Evolutionary conservation across 805 yeast genomes (phyloP), one percentile per base, ranked within the genome.

Genomic region (Saccharomycopsis lassenensis): DNA sequence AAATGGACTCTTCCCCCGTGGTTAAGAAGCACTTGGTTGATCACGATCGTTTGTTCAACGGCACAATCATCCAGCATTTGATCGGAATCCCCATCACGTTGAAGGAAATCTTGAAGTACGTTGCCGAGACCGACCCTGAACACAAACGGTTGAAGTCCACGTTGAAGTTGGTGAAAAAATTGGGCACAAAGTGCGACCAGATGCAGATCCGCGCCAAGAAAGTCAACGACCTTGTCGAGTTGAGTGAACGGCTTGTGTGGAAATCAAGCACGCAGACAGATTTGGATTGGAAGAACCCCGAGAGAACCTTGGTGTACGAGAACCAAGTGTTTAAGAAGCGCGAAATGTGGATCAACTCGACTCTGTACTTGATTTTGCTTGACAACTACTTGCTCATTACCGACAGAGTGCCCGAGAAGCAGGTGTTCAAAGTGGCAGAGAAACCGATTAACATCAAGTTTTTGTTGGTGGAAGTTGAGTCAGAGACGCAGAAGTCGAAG

Each of bases 331-430:
- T 60, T 2, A 63, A 78, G 37, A 73, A 77, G 40, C 74, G 83
- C 10, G 91, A 79, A 33, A 58, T 74, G 48, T 71, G 75, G 61
- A 59, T 75, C 21, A 77, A 76, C 26, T 64, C 80, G 26, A 57
- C 62, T 5, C 59, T 66, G 0, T 63, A 71, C 45, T 48, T 80
- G 17, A 70, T 82, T 14, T 56, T 84, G 20, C 56, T 84, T 35
- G 94, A 84, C 50, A 81, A 84, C 48, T 81, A 65, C 47, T 55
- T 84, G 29, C 50, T 84, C 22, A 66, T 84, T 1, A 76, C 83
- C 1, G 77, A 83, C 27, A 64, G 63, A 31, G 54, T 68, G 6
- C 43, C 52, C 7, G 47, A 46, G 8, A 55, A 12, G 36, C 32
- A 48, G 24, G 48, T 46, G 12, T 63, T 51, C 31, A 64, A 63